Percentiles rank a stretch among this genome's conserved stretches.
These are phyloP conservation scores for Cordyceps tenuipes DNA, from an alignment of 2,329 filamentous ascomycete genomes.

Conservation along the genomic window DNA sequence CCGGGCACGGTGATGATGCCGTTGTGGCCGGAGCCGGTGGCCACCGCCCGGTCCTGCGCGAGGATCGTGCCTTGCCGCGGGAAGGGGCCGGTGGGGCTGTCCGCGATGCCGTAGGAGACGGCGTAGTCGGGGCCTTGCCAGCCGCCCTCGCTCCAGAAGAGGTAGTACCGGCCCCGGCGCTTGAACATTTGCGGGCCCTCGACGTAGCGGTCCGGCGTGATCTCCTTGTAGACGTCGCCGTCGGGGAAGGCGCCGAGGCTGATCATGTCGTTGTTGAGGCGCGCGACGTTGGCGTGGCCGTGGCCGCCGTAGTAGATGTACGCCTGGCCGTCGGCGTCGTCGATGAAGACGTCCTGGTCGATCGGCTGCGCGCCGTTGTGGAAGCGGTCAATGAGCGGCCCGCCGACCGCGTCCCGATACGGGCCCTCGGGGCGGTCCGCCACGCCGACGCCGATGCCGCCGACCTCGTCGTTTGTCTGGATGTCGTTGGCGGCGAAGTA, in stretches of 20 bases:
- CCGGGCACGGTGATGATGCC: conserved; percentile 36
- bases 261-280: conserved; percentile 32
- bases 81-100: conserved; percentile 33
- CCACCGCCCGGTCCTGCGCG: conserved; percentile 31
- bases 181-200: conserved; percentile 36
- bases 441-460: conserved; percentile 29
- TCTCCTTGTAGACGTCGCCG: conserved; percentile 31
- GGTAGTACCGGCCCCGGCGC: conserved; percentile 35
- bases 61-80: conserved; percentile 30
- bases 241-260: conserved; percentile 34
- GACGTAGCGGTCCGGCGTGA: conserved; percentile 33
- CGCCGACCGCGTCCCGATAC: conserved; percentile 26
- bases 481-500: conserved; percentile 44
- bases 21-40: conserved; percentile 36
- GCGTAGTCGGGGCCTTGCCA: conserved; percentile 40
- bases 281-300: conserved; percentile 31
- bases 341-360: conserved; percentile 32
- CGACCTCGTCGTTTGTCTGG: conserved; percentile 28
- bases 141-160: conserved; percentile 40
- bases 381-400: conserved; percentile 28
- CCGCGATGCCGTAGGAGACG: conserved; percentile 36
- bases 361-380: conserved; percentile 39
- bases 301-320: conserved; percentile 35
- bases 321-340: conserved; percentile 31
- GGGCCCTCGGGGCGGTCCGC: conserved; percentile 27